Evolutionary conservation across 2,329 filamentous ascomycete genomes (phyloP), one percentile per base, ranked within the genome.

Genomic region (Metarhizium album): DNA sequence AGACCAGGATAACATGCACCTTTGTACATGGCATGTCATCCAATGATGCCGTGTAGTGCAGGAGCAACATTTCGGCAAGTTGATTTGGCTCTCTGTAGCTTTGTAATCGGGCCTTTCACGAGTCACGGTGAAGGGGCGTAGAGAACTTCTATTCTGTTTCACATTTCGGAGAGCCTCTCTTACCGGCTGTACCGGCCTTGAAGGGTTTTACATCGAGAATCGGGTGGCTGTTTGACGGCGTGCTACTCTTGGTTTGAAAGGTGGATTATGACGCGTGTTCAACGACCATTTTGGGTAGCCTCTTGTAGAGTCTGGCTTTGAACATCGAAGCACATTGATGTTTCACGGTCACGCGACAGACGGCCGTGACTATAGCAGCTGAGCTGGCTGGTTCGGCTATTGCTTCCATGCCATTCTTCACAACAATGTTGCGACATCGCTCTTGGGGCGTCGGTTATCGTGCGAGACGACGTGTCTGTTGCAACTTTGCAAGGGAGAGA

Each of bases 331-430:
- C 29, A 35, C 13, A 29, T 14, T 13, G 18, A 8, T 16, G 45
- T 48, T 33, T 16, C 11, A 14, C 14, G 38, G 40, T 31, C 50
- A 51, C 46, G 27, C 50, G 46, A 51, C 46, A 40, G 33, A 45
- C 46, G 48, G 50, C 50, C 46, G 22, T 11, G 45, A 48, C 7
- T 23, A 31, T 45, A 23, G 22, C 22, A 20, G 38, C 29, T 18
- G 37, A 29, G 9, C 33, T 18, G n/a, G 27, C 29, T 11, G 27
- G 45, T 24, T 50, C 20, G 24, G 49, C 11, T 18, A 46, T 42
- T 22, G 22, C 20, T 40, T 23, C 24, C 16, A n/a, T 22, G 22
- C 13, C 37, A 9, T 29, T 4, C 37, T 16, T 20, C 37, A 16
- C 33, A 22, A 40, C 27, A 22, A 5, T 20, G 37, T 20, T 9